Base-by-base conservation (phyloP, 176 grass and related monocot genomes). In the Saccharum officinarum region DNA sequence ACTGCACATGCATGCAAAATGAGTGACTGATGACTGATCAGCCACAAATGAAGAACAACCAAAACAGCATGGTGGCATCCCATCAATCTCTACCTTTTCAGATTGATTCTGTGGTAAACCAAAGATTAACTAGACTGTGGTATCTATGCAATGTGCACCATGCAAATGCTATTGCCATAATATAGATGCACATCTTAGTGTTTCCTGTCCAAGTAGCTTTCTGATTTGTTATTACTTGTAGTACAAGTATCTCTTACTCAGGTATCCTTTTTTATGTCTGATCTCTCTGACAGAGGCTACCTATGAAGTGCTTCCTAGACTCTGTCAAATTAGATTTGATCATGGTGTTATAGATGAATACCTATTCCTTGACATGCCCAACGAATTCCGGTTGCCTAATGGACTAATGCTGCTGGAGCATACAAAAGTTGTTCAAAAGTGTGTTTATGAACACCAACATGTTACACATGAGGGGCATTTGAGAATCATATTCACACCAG, bases 311-410 rank as follows among this genome's bases (percentile, higher is more conserved):
- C 93, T 99, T 89, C 97, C 97, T 49, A 90, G 97, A 86, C 88
- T 99, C 20, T 94, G 83, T 86, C 97, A 99, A 92, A 99, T 99
- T 73, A 92, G 94, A 85, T 99, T 99, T 88, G 97, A 99, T 69
- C 88, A 87, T 69, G 97, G 97, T 70, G 92, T 99, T 63, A 86
- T 91, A 73, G 97, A 99, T 82, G 97, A 99, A 89, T 86, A 92
- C 66, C 54, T 96, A 63, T 99, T 94, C 82, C 97, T 96, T 40
- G 92, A 96, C 86, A 91, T 92, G 90, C 90, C 97, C 18, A 92
- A 94, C 47, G 97, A 99, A 77, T 92, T 71, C 76, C 91, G 88
- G 63, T 85, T 99, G 73, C 81, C 86, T 36, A 89, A 92, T 79
- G 97, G 97, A 79, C 59, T 91, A 67, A 87, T 96, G 90, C 50